Evolutionary conservation across 148 eudicot species (phyloP).

Genomic region (Spergularia bocconei): DNA sequence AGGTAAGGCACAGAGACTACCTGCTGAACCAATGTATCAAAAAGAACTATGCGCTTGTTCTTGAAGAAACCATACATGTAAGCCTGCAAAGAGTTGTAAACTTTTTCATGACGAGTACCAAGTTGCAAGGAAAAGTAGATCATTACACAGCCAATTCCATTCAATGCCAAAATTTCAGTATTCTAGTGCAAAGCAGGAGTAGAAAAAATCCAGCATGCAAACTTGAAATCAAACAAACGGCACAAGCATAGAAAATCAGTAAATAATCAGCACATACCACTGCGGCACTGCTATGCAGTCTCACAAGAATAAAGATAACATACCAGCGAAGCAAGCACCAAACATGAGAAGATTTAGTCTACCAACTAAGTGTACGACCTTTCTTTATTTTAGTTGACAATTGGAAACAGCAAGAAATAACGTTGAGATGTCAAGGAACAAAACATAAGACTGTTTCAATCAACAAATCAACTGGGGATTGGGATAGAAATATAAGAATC

Average conservation of each 20-base stretch:
- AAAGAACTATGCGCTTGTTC: slow-evolving; percentile 95
- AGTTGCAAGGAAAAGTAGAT: neutral
- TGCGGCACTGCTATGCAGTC: neutral
- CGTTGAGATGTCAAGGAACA: neutral
- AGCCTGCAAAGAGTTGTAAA: slow-evolving; percentile 58
- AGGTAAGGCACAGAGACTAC: slow-evolving; percentile 32
- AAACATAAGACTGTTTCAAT: neutral
- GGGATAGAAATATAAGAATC: no score
- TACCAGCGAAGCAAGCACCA: neutral
- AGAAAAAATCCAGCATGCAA: neutral
- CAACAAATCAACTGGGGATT: neutral
- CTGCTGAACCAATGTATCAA: slow-evolving; percentile 95
- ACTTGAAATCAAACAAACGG: neutral
- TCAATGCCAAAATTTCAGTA: neutral
- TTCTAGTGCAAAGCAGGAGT: neutral
- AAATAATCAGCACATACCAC: neutral
- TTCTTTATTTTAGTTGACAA: neutral
- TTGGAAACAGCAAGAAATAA: neutral
- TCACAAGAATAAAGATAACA: neutral
- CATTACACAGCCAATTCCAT: neutral
- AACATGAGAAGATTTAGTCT: neutral
- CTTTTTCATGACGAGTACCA: neutral
- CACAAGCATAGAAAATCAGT: neutral
- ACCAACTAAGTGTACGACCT: neutral
- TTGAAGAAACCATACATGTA: slow-evolving; percentile 99